Evolutionary conservation across 495 filamentous ascomycete species (phyloP), one percentile per base, ranked within the genome.

Genomic region (Lichenothelia convexa): DNA sequence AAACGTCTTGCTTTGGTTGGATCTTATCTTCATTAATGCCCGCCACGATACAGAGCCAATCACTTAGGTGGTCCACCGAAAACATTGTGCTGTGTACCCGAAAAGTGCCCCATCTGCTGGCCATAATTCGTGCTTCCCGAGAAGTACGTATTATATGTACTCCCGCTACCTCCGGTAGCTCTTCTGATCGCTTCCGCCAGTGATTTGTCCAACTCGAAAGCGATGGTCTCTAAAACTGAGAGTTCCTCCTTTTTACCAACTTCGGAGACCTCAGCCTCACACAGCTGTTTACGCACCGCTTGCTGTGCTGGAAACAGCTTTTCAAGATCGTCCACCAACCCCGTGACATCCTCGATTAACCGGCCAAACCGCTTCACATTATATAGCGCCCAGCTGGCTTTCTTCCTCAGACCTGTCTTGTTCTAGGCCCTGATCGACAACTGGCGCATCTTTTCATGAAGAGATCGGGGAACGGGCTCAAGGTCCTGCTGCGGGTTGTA

Each of bases 361-460:
- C 44, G 21, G 15, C 38, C 32, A 34, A 47, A 45, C 1, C 24
- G 34, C 32, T 48, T 48, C 31, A 38, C 32, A 26, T 48, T 32
- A 31, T 46, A 45, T 32, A 46, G 18, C 18, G 39, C 43, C 43
- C 43, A 46, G 16, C 36, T 43, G 18, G 35, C 33, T 30, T 46
- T 46, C 17, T 39, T 21, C 20, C 35, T 26, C 1, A 51, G 8
- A 11, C 39, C 27, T 0, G 36, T 40, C 30, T 34, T 13, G 18
- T 42, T 46, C 21, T 52, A 48, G 2, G 50, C 45, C 20, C 41
- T 23, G 5, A 45, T 34, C 18, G 50, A 21, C 0, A 54, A 34
- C 29, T 53, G 13, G 18, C 45, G 42, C 48, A 54, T 56, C 20
- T 43, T 51, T n/a, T 42, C 17, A 34, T 49, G 48, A 33, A 56